Evolutionary conservation across 257 asterid genomes (phyloP).

Genomic region (Jasminum sambac): DNA sequence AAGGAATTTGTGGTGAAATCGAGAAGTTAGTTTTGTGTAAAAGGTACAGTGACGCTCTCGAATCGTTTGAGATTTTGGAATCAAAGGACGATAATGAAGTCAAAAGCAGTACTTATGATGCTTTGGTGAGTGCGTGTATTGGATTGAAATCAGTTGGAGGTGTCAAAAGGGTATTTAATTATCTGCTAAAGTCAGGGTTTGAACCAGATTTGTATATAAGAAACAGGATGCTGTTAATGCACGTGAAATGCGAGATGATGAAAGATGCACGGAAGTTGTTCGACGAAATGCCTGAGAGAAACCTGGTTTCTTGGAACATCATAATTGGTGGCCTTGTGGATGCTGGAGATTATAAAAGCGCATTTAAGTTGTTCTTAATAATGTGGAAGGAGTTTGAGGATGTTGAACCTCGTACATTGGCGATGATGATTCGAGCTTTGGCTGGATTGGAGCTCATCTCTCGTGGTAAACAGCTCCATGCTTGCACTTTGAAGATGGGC

Average conservation of each 20-base stretch:
- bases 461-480: constrained; percentile 73
- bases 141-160: constrained; percentile 66
- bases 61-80: constrained; percentile 70
- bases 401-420: constrained; percentile 50
- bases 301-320: constrained; percentile 68
- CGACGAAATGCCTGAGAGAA: constrained; percentile 64
- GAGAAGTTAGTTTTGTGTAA: constrained; percentile 67
- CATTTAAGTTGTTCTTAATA: constrained; percentile 59
- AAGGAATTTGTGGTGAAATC: constrained; percentile 59
- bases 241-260: constrained; percentile 82
- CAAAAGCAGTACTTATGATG: constrained; percentile 58
- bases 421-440: constrained; percentile 66
- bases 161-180: constrained; percentile 61
- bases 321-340: constrained; percentile 73
- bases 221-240: constrained; percentile 72
- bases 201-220: constrained; percentile 68
- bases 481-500: constrained; percentile 64
- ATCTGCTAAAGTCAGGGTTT: constrained; percentile 40
- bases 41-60: constrained; percentile 68
- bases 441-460: constrained; percentile 65
- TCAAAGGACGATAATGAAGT: constrained; percentile 35
- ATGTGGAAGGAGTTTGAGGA: constrained; percentile 57
- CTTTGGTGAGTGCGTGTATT: constrained; percentile 70
- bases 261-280: constrained; percentile 69
- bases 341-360: constrained; percentile 55